Conservation (phyloP, 495 filamentous ascomycete species). For the Penicillium nucicola region DNA sequence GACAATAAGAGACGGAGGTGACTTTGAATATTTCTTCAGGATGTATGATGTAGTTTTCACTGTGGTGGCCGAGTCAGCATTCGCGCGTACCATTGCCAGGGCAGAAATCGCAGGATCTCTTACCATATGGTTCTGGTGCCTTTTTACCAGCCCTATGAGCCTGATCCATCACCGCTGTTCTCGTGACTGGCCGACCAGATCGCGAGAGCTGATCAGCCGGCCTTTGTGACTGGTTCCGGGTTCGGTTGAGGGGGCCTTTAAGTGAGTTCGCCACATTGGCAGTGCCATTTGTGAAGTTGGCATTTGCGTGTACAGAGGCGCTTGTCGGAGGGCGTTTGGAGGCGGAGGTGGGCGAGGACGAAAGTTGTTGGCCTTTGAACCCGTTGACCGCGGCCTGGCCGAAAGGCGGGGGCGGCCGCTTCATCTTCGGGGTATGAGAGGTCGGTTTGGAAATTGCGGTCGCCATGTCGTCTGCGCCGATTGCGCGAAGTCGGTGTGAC, state of each 20-base stretch:
- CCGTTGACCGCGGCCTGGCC: conserved; percentile 63
- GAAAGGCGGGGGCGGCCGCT: conserved; percentile 68
- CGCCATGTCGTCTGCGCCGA: conserved; percentile 38
- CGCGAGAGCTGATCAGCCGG: conserved; percentile 35
- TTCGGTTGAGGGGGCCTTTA: conserved; percentile 49
- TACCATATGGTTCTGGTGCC: conserved; percentile 50
- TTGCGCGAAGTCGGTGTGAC: conserved; percentile 18
- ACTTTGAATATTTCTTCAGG: conserved; percentile 74
- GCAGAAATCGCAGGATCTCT: conserved; percentile 3
- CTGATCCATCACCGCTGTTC: conserved; percentile 30
- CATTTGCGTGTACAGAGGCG: conserved; percentile 31
- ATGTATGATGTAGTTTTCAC: conserved; percentile 73
- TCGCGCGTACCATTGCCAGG: conserved; percentile 9
- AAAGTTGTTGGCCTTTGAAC: conserved; percentile 58
- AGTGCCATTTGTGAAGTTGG: conserved; percentile 45
- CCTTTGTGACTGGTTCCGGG: conserved; percentile 51
- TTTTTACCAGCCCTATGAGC: conserved; percentile 37
- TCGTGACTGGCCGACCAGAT: conserved; percentile 28
- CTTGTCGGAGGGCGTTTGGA: conserved; percentile 58
- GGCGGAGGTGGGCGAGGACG: conserved; percentile 63
- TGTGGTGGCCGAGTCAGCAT: conserved; percentile 20
- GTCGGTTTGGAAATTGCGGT: conserved; percentile 54
- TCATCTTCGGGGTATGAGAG: conserved; percentile 63
- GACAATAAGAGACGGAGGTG: conserved; percentile 75
- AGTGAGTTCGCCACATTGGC: conserved; percentile 29